phyloP scores from a whole-genome alignment of 345 rosid genomes.

The Isatis tinctoria region DNA sequence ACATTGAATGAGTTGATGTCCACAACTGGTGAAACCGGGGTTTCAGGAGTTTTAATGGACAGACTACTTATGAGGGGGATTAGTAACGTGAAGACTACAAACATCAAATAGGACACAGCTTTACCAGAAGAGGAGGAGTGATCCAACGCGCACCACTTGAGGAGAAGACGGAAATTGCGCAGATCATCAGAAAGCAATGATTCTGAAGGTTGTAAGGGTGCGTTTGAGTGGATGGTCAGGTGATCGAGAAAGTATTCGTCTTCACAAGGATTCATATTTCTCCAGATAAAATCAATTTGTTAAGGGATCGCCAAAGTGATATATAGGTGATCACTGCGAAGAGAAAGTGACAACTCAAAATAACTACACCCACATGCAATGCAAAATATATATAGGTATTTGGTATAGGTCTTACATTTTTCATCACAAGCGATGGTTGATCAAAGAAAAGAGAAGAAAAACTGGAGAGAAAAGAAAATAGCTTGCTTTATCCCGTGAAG shows the following conservation, averaged over 20 bases:
- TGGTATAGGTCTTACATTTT: background rate
- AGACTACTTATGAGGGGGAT: conserved; percentile 44
- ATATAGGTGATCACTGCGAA: background rate
- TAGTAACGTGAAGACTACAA: conserved; percentile 40
- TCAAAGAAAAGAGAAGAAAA: background rate
- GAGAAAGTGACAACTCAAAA: conserved; percentile 12
- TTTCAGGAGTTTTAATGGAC: conserved; percentile 28
- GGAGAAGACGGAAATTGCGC: conserved; percentile 48
- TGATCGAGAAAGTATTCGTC: conserved; percentile 20
- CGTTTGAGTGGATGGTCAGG: background rate
- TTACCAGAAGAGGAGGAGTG: conserved; percentile 55
- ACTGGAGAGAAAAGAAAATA: conserved; percentile 7
- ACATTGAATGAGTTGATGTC: conserved; percentile 48
- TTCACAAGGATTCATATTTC: conserved; percentile 17
- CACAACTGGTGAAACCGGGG: conserved; percentile 21
- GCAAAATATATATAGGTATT: background rate
- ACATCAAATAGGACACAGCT: conserved; percentile 43
- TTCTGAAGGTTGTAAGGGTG: conserved; percentile 39
- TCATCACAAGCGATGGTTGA: conserved; percentile 12
- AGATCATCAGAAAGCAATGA: conserved; percentile 45
- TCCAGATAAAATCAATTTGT: background rate
- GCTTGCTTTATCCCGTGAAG: conserved; percentile 17
- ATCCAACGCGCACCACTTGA: conserved; percentile 64
- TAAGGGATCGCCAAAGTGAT: background rate
- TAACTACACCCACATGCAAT: conserved; percentile 11